Evolutionary conservation across 2,329 filamentous ascomycete genomes (phyloP), one percentile per base, ranked within the genome.

Genomic region (Paradendryphiella salina): DNA sequence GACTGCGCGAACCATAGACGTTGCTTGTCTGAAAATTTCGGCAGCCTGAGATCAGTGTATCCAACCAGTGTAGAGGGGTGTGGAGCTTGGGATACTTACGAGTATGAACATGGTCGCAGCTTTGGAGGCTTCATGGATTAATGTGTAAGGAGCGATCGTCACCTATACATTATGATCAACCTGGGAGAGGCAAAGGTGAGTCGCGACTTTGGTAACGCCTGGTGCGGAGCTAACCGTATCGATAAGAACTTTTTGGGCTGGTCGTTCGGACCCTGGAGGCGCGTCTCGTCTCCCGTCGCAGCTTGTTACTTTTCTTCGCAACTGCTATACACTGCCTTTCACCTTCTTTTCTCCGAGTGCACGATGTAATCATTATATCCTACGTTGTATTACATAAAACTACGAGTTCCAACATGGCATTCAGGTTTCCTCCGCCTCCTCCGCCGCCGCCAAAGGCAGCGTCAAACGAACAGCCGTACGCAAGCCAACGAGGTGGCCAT

Each of bases 371-470:
- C 20, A 20, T 17, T 17, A 11, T 20, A 20, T 13, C 13, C 1
- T 3, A 36, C 3, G 9, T 13, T 21, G 20, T 31, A 36, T 37
- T 14, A 18, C 9, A 21, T 23, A 11, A 9, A 15, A 13, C 7
- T 5, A n/a, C 18, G 3, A 5, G 2, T 14, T 43, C 21, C n/a
- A 48, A 17, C 2, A 71, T 71, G 66, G 60, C 63, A 64, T 79
- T 72, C 60, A 74, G 71, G 14, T 80, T 79, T 43, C 77, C 77
- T n/a, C 77, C 77, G 34, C 77, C 77, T 26, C 78, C 78, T 32
- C 77, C 78, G 14, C 72, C 72, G 50, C 70, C 70, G 34, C 66
- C 66, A 34, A 72, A 66, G 60, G 65, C 70, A 37, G 38, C 63
- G n/a, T 54, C 65, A 4, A 64, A 60, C 56, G 67, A 60, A 49